Conservation (phyloP, 306 rosid genomes). For the Bauhinia variegata region DNA sequence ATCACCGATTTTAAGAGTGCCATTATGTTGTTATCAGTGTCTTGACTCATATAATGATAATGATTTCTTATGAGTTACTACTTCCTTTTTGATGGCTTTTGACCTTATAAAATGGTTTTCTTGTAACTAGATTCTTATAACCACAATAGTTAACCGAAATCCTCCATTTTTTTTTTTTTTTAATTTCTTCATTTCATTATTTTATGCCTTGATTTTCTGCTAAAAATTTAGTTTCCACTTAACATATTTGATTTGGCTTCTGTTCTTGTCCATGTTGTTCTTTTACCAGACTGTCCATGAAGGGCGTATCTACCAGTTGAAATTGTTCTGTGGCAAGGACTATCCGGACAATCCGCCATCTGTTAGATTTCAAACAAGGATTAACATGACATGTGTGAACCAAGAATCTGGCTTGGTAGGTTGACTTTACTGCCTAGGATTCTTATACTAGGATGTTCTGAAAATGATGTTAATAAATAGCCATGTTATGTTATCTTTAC, state of each 20-base stretch:
- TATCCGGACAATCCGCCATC: conserved; percentile 94
- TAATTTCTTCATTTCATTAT: too few relatives aligned
- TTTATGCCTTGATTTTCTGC: neutral
- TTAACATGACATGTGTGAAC: conserved; percentile 92
- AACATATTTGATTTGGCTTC: conserved; percentile 17
- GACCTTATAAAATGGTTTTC: too few relatives aligned
- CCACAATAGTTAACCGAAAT: neutral
- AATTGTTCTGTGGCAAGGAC: conserved; percentile 87
- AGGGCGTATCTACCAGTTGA: conserved; percentile 91
- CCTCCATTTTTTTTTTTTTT: neutral
- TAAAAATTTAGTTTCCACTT: neutral
- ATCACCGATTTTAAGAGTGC: too few relatives aligned
- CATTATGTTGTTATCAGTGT: too few relatives aligned
- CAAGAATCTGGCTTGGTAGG: conserved; percentile 90
- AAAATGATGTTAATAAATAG: conserved; percentile 39
- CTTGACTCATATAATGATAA: too few relatives aligned
- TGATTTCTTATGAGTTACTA: too few relatives aligned
- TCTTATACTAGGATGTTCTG: conserved; percentile 28
- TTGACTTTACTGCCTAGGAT: conserved; percentile 21
- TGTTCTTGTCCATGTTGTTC: conserved; percentile 35
- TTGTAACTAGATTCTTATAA: neutral
- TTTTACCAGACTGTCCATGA: conserved; percentile 85
- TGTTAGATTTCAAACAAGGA: conserved; percentile 88
- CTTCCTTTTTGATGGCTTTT: neutral
- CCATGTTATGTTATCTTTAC: conserved; percentile 11